These are phyloP conservation scores for Bathelium albidoporum DNA, from an alignment of 495 filamentous ascomycete species.

Conservation along the genomic window DNA sequence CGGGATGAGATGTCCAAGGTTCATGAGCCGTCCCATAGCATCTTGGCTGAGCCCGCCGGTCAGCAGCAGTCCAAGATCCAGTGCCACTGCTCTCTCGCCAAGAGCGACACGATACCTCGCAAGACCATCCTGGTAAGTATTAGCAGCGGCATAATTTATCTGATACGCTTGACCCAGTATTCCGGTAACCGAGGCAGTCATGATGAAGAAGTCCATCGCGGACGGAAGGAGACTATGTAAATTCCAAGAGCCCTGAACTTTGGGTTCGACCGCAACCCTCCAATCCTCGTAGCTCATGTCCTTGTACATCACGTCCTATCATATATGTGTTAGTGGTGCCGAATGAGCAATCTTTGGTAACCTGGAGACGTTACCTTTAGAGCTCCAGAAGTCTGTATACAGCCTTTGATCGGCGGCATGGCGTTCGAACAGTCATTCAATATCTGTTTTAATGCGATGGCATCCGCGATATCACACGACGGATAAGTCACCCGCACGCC, in stretches of 20 bases:
- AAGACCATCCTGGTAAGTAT: conserved; percentile 5
- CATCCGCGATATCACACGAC: neutral
- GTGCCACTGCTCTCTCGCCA: neutral
- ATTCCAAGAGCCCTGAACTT: conserved; percentile 5
- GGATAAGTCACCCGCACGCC: neutral
- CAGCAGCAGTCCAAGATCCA: neutral
- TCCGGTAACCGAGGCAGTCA: conserved; percentile 2
- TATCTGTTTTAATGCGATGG: neutral
- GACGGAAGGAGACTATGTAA: neutral
- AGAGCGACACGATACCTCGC: neutral
- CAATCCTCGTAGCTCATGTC: neutral
- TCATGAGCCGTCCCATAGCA: no score
- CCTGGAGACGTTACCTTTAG: neutral
- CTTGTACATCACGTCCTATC: neutral
- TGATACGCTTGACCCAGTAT: neutral
- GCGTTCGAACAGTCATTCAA: neutral
- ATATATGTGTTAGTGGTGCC: neutral
- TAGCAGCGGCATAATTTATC: conserved; percentile 5
- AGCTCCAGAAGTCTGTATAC: neutral
- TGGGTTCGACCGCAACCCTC: neutral
- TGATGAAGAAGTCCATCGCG: conserved; percentile 6
- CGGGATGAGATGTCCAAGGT: no score
- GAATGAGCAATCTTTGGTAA: no score
- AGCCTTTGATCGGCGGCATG: neutral
- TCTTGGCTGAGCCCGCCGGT: no score